A percentile compares a stretch with the other conserved stretches of the same genome.
These are phyloP conservation scores for Zoysia japonica DNA, from an alignment of 176 grass and related monocot species.

Conservation along the genomic window DNA sequence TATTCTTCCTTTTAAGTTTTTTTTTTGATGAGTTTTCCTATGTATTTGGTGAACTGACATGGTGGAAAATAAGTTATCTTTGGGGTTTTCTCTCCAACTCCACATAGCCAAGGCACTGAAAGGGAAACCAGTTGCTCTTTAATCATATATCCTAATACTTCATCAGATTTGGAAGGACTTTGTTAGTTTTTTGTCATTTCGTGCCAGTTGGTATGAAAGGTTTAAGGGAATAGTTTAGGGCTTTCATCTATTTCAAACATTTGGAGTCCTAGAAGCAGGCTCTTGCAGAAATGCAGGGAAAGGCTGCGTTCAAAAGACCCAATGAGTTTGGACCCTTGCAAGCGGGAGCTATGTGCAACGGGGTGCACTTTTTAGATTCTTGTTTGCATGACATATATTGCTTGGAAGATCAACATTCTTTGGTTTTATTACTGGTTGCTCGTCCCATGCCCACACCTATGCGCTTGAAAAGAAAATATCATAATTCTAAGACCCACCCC, in stretches of 20 bases:
- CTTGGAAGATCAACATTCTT: not conserved
- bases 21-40: slow-evolving; percentile 4
- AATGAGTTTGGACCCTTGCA: no score
- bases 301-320: no score
- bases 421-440: not conserved
- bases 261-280: no score
- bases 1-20: not conserved
- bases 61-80: not conserved
- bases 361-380: not conserved
- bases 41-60: not conserved
- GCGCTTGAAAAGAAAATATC: not conserved
- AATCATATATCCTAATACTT: not conserved
- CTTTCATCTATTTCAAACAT: no score
- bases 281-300: no score
- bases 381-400: not conserved
- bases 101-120: not conserved
- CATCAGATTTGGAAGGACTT: not conserved
- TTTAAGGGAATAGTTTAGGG: no score
- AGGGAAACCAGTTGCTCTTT: not conserved
- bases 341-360: no score
- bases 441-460: not conserved
- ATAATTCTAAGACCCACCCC: not conserved
- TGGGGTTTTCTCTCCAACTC: not conserved
- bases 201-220: no score
- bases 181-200: no score